phyloP scores from a whole-genome alignment of 495 filamentous ascomycete species.

The Xylaria venustula region DNA sequence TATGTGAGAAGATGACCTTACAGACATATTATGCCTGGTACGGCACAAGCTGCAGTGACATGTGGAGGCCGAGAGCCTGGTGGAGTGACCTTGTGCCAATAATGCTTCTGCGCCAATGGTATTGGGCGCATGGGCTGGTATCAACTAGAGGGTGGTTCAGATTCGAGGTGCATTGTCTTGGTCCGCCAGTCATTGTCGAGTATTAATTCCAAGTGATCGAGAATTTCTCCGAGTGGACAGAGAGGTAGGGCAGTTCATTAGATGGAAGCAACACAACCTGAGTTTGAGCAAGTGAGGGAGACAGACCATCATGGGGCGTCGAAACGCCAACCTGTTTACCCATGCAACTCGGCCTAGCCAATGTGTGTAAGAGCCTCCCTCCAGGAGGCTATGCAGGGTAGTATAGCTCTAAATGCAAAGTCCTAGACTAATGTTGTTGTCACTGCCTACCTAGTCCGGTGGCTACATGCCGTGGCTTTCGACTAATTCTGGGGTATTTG shows the following conservation, averaged over 20 bases:
- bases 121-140: background rate
- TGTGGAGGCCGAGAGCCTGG: background rate
- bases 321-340: background rate
- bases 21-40: background rate
- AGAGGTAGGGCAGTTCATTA: background rate
- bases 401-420: too few relatives aligned
- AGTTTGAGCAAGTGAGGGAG: background rate
- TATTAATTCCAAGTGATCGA: slow-evolving; percentile 4
- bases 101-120: slow-evolving; percentile 1
- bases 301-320: background rate
- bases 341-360: too few relatives aligned
- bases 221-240: slow-evolving; percentile 14
- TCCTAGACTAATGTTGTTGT: too few relatives aligned
- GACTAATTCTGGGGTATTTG: background rate
- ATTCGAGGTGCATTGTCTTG: background rate
- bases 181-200: slow-evolving; percentile 3
- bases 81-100: background rate
- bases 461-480: too few relatives aligned
- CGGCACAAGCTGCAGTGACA: background rate
- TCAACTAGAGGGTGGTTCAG: background rate
- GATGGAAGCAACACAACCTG: background rate
- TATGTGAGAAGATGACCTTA: background rate
- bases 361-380: too few relatives aligned
- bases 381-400: too few relatives aligned
- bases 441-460: too few relatives aligned